A percentile compares a stretch with the other conserved stretches of the same genome.
Conservation (phyloP, 495 filamentous ascomycete species). For the Darksidea phi region DNA sequence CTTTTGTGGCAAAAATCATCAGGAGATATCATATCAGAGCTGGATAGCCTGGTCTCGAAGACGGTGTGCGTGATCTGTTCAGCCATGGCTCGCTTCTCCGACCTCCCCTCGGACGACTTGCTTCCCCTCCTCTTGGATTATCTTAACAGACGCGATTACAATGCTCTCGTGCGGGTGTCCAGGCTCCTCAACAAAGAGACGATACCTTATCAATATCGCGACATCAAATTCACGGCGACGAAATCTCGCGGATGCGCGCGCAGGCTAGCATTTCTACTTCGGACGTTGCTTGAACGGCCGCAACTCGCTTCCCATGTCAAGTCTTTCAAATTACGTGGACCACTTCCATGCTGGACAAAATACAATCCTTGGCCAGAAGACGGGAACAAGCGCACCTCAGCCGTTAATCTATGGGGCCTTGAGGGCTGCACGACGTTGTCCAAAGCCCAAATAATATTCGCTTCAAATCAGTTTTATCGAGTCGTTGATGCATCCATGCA, state of each 20-base stretch:
- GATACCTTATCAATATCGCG: constrained; percentile 6
- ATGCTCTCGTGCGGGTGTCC: constrained; percentile 9
- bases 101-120: constrained; percentile 4
- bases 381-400: not conserved
- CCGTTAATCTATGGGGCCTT: constrained; percentile 16
- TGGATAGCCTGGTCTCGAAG: not conserved
- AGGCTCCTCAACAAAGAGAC: constrained; percentile 10
- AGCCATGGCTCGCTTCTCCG: constrained; percentile 13
- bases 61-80: not conserved
- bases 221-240: constrained; percentile 8
- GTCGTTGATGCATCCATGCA: constrained; percentile 13
- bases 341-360: constrained; percentile 6
- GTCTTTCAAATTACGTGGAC: constrained; percentile 8
- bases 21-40: constrained; percentile 2
- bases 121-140: constrained; percentile 6
- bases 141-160: constrained; percentile 8
- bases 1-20: not conserved
- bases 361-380: constrained; percentile 13
- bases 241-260: constrained; percentile 19
- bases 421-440: constrained; percentile 9
- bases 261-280: constrained; percentile 12
- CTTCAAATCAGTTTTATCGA: constrained; percentile 16
- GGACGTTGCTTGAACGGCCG: constrained; percentile 13
- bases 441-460: constrained; percentile 12
- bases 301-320: constrained; percentile 6